Evolutionary conservation across 306 rosid genomes (phyloP).

Genomic region (Clitoria ternatea): DNA sequence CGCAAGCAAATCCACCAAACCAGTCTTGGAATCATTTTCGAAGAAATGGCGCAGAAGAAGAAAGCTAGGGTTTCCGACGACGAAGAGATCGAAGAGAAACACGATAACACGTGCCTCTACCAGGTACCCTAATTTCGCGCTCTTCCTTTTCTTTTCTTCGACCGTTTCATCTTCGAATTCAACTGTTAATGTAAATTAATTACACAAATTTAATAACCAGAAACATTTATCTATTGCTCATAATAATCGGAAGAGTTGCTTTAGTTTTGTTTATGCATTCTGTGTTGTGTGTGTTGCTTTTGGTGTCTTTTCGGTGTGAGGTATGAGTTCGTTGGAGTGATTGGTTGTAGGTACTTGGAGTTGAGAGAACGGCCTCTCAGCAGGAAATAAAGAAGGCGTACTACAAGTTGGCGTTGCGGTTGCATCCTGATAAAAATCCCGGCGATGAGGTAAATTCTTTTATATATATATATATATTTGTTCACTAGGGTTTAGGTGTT

Average conservation of each 20-base stretch:
- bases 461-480: background rate
- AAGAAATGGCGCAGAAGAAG: conserved; percentile 47
- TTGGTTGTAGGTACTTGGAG: conserved; percentile 57
- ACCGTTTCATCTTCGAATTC: background rate
- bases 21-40: background rate
- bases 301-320: background rate
- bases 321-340: background rate
- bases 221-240: background rate
- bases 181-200: no score
- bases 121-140: conserved; percentile 35
- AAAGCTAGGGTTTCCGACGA: conserved; percentile 61
- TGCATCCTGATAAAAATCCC: conserved; percentile 95
- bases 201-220: background rate
- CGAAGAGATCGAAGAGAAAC: conserved; percentile 25
- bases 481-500: background rate
- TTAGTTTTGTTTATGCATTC: no score
- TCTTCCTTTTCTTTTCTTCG: background rate
- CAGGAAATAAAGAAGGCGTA: conserved; percentile 94
- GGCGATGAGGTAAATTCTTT: conserved; percentile 62
- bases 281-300: background rate
- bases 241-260: background rate
- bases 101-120: conserved; percentile 42
- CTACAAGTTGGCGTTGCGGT: conserved; percentile 75
- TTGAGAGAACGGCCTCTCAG: conserved; percentile 79
- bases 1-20: conserved; percentile 4